Evolutionary conservation across 306 rosid species (phyloP).

Genomic region (Castanopsis chinensis): DNA sequence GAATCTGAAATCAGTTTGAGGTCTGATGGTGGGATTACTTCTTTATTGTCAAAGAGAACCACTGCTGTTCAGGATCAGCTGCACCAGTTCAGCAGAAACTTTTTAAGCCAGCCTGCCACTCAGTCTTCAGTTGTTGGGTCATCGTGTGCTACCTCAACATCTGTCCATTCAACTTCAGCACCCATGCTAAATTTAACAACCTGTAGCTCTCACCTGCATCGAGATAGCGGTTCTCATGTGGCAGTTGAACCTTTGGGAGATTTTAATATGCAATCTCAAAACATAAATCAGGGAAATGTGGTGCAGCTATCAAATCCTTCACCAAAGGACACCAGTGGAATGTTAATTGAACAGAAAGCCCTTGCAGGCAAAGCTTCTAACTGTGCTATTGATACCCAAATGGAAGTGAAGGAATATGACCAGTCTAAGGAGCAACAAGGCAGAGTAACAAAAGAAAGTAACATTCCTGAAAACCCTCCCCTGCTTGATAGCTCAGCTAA

Average conservation of each 20-base stretch:
- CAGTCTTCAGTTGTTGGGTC: slow-evolving; percentile 77
- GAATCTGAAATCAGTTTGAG: slow-evolving; percentile 50
- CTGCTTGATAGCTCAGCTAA: slow-evolving; percentile 33
- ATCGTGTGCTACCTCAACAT: slow-evolving; percentile 81
- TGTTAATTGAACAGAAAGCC: slow-evolving; percentile 35
- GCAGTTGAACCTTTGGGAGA: slow-evolving; percentile 43
- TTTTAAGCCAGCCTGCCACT: slow-evolving; percentile 68
- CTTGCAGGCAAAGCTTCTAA: slow-evolving; percentile 33
- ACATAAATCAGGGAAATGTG: slow-evolving; percentile 29
- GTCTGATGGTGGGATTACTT: slow-evolving; percentile 53
- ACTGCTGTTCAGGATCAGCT: slow-evolving; percentile 61
- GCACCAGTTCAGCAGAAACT: slow-evolving; percentile 61
- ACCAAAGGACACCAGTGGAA: slow-evolving; percentile 34
- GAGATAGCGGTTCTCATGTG: slow-evolving; percentile 34
- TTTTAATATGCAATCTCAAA: slow-evolving; percentile 33
- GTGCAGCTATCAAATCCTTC: slow-evolving; percentile 28
- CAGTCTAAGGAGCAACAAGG: slow-evolving; percentile 45
- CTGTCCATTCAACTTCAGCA: slow-evolving; percentile 79
- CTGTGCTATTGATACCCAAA: slow-evolving; percentile 33
- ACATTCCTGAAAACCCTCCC: slow-evolving; percentile 30
- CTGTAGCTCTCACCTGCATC: slow-evolving; percentile 44
- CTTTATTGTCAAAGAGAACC: slow-evolving; percentile 54
- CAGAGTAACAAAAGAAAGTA: slow-evolving; percentile 35
- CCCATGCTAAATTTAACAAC: slow-evolving; percentile 75
- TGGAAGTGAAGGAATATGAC: slow-evolving; percentile 35